A percentile compares a stretch with the other conserved stretches of the same genome.
Evolutionary conservation across 768 basidiomycete species (phyloP).

Genomic region (Mycena floridula): DNA sequence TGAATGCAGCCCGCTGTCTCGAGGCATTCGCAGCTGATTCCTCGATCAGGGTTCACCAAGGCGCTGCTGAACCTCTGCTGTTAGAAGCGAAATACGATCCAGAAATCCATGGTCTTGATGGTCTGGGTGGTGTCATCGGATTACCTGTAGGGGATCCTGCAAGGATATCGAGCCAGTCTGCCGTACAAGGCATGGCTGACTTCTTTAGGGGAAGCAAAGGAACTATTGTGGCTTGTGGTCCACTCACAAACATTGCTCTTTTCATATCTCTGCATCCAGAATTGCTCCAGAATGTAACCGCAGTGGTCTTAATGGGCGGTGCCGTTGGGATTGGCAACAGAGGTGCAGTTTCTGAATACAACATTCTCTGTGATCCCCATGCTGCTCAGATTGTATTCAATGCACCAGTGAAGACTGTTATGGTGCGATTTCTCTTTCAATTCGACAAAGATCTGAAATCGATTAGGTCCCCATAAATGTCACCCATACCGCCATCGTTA

Average conservation of each 20-base stretch:
- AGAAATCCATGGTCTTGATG: constrained; percentile 79
- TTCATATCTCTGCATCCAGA: constrained; percentile 54
- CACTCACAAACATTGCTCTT: constrained; percentile 79
- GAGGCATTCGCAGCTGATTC: constrained; percentile 63
- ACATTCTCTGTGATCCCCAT: constrained; percentile 79
- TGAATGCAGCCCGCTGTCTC: constrained; percentile 75
- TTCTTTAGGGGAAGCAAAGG: constrained; percentile 55
- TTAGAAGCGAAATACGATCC: constrained; percentile 57
- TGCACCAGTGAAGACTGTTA: too few relatives aligned
- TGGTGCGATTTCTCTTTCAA: too few relatives aligned
- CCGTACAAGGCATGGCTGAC: constrained; percentile 59
- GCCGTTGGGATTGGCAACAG: constrained; percentile 80
- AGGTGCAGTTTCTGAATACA: constrained; percentile 75
- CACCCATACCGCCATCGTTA: constrained; percentile 81
- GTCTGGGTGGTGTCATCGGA: constrained; percentile 80
- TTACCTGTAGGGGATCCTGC: constrained; percentile 47
- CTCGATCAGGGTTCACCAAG: constrained; percentile 57
- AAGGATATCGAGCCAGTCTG: constrained; percentile 40
- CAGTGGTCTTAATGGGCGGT: constrained; percentile 90
- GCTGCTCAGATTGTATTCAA: constrained; percentile 79
- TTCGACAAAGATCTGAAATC: too few relatives aligned
- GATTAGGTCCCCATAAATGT: constrained; percentile 89
- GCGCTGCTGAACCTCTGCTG: constrained; percentile 65
- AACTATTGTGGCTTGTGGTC: constrained; percentile 70
- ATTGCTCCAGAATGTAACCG: constrained; percentile 49